Conservation (phyloP, 73 alveolate genomes). For the Tetrahymena thermophila region DNA sequence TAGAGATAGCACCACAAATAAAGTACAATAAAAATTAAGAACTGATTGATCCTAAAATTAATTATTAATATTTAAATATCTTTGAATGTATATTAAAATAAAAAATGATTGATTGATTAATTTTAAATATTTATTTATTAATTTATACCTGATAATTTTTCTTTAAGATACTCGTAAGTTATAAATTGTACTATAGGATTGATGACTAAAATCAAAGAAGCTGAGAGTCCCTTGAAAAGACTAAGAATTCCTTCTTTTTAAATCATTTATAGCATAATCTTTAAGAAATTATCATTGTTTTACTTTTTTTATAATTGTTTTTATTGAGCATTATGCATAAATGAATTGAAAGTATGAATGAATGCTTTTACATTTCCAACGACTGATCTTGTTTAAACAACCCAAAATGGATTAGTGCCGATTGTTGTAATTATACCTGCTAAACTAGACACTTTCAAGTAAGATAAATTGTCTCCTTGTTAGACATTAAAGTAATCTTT, state of each 20-base stretch:
- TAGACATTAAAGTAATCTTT: constrained; percentile 15
- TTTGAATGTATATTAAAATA: no score
- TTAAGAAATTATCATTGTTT: constrained; percentile 6
- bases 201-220: constrained; percentile 20
- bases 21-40: constrained; percentile 7
- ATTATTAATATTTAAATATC: no score
- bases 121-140: neutral
- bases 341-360: neutral
- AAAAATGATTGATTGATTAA: no score
- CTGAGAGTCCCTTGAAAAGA: constrained; percentile 16
- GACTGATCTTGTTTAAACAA: constrained; percentile 8
- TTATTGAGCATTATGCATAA: no score
- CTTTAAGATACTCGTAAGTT: constrained; percentile 10
- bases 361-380: neutral
- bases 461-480: neutral
- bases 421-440: constrained; percentile 24
- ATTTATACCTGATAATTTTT: constrained; percentile 1
- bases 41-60: neutral
- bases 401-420: constrained; percentile 39
- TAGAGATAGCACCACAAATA: constrained; percentile 34
- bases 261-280: constrained; percentile 4
- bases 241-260: constrained; percentile 12
- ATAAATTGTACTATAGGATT: constrained; percentile 26
- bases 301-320: neutral
- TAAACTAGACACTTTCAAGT: constrained; percentile 12